A percentile compares a stretch with the other conserved stretches of the same genome.
These are phyloP conservation scores for Allium fistulosum DNA, from an alignment of 106 monocot species.

Conservation along the genomic window DNA sequence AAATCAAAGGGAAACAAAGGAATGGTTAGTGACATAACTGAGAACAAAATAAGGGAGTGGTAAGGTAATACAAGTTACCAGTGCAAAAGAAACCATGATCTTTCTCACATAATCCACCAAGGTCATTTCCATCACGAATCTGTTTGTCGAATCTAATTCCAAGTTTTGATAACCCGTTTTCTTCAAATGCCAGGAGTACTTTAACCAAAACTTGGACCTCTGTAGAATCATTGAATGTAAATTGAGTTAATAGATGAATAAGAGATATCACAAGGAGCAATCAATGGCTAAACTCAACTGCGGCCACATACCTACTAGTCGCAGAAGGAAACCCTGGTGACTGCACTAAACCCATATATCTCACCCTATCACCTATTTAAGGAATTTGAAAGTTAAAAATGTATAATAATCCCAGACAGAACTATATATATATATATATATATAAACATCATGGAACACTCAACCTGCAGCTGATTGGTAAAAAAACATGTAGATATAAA, in stretches of 20 bases:
- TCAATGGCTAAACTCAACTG: background rate
- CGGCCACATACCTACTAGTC: conserved; percentile 31
- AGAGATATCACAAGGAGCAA: background rate
- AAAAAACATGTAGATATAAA: too few relatives aligned
- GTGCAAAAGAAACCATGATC: conserved; percentile 95
- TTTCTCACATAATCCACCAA: conserved; percentile 93
- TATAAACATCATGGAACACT: too few relatives aligned
- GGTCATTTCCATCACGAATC: conserved; percentile 82
- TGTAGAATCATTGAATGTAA: conserved; percentile 15
- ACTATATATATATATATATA: too few relatives aligned
- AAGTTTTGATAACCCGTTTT: conserved; percentile 85
- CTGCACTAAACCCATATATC: conserved; percentile 53
- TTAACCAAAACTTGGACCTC: conserved; percentile 90
- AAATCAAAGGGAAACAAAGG: conserved; percentile 3
- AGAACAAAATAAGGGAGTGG: background rate
- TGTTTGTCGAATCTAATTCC: conserved; percentile 94
- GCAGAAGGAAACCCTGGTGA: conserved; percentile 45
- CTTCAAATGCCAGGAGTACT: conserved; percentile 89
- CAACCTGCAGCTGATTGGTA: too few relatives aligned
- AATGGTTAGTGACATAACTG: background rate
- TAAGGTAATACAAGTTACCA: conserved; percentile 31
- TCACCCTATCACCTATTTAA: conserved; percentile 79
- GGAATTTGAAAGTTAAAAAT: background rate
- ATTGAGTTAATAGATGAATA: background rate
- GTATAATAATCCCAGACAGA: too few relatives aligned